Conservation (phyloP, 2,329 filamentous ascomycete genomes). For the Penicillium decumbens region DNA sequence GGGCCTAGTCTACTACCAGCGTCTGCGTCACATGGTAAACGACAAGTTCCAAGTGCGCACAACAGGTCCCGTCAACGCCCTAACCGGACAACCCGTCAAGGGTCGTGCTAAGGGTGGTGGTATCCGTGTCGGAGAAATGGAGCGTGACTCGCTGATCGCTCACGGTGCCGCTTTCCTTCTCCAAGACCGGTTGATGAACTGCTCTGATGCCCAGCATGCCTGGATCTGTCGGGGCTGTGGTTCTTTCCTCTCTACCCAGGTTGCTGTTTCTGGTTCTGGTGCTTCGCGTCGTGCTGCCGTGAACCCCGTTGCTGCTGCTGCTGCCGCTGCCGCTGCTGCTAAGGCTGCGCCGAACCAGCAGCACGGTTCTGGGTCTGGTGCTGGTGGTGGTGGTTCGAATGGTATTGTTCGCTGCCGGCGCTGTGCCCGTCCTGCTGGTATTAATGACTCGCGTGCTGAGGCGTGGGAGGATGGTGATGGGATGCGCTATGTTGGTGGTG, state of each 20-base stretch:
- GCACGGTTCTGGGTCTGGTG: slow-evolving; percentile 45
- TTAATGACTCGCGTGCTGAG: slow-evolving; percentile 63
- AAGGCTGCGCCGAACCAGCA: slow-evolving; percentile 31
- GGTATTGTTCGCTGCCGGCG: slow-evolving; percentile 72
- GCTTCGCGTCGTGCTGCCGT: slow-evolving; percentile 27
- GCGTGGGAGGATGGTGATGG: slow-evolving; percentile 89
- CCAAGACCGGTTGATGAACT: slow-evolving; percentile 94
- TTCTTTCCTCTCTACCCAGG: slow-evolving; percentile 80
- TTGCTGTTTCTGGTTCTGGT: slow-evolving; percentile 35
- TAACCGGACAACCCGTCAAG: slow-evolving; percentile 95
- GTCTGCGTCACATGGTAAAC: slow-evolving; percentile 98
- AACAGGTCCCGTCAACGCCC: slow-evolving; percentile 81
- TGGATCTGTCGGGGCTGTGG: slow-evolving; percentile 89
- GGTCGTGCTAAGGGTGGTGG: slow-evolving; percentile 92
- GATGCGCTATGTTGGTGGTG: slow-evolving; percentile 77
- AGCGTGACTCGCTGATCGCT: slow-evolving; percentile 88
- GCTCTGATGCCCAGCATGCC: slow-evolving; percentile 83
- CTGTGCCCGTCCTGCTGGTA: slow-evolving; percentile 63
- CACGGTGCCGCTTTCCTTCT: slow-evolving; percentile 93
- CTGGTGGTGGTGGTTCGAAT: slow-evolving; percentile 54
- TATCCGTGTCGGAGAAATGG: slow-evolving; percentile 99
- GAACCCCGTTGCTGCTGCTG: slow-evolving; percentile 28
- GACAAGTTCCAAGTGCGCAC: slow-evolving; percentile 99
- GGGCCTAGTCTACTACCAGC: slow-evolving; percentile 96
- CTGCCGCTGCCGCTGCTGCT: slow-evolving; percentile 29